Percentiles rank a stretch among this genome's conserved stretches.
Conservation (phyloP, 2,329 filamentous ascomycete genomes). For the Ceratocystiopsis sp. region DNA sequence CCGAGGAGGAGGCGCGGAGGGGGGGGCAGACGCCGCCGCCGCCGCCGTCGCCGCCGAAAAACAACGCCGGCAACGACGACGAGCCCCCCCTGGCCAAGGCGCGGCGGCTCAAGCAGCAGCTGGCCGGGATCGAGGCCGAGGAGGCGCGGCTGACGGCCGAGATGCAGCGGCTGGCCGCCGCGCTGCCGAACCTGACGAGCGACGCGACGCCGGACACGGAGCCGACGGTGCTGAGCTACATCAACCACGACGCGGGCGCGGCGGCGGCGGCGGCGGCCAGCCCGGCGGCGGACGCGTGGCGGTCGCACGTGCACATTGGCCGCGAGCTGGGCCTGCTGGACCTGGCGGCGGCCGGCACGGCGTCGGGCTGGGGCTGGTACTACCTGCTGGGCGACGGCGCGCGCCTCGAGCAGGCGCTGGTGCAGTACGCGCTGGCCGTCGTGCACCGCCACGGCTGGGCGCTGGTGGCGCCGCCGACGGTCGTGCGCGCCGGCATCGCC, state of each 20-base stretch:
- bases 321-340: constrained; percentile 77
- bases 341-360: constrained; percentile 64
- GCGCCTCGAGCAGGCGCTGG: constrained; percentile 81
- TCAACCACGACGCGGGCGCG: constrained; percentile 46
- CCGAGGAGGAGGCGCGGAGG: constrained; percentile 4
- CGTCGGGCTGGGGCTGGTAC: constrained; percentile 95
- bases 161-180: constrained; percentile 57
- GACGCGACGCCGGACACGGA: constrained; percentile 56
- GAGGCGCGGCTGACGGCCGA: constrained; percentile 44
- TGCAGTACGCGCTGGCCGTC: constrained; percentile 67
- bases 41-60: too few species aligned
- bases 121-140: constrained; percentile 41
- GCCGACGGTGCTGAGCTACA: constrained; percentile 52
- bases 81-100: constrained; percentile 44
- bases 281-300: constrained; percentile 32
- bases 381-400: constrained; percentile 85
- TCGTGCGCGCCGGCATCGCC: constrained; percentile 86
- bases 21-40: constrained; percentile 7
- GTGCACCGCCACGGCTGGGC: constrained; percentile 62
- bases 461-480: constrained; percentile 65
- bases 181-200: constrained; percentile 77
- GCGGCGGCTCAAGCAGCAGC: constrained; percentile 42
- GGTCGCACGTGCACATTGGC: constrained; percentile 77
- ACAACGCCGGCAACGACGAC: constrained; percentile 11
- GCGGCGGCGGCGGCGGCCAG: constrained; percentile 1